phyloP scores from a whole-genome alignment of 1,284 basidiomycete genomes.

The Leccinum pseudoinsigne region DNA sequence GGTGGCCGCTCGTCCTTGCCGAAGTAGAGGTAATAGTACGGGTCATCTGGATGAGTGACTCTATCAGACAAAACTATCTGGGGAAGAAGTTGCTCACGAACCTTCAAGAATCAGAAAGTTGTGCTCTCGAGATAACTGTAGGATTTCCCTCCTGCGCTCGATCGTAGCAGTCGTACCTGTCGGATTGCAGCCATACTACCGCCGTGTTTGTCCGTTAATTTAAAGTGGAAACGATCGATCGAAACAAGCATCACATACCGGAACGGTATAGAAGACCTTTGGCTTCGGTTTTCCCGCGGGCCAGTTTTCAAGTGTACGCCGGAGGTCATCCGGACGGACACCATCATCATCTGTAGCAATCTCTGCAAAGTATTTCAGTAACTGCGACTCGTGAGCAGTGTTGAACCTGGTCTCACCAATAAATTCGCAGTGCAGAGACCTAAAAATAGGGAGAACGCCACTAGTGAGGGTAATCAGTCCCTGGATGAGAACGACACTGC shows the following conservation, averaged over 20 bases:
- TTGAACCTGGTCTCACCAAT: slow-evolving; percentile 49
- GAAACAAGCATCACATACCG: slow-evolving; percentile 43
- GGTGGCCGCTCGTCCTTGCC: slow-evolving; percentile 62
- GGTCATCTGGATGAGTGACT: slow-evolving; percentile 56
- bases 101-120: slow-evolving; percentile 88
- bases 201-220: slow-evolving; percentile 4
- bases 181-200: slow-evolving; percentile 81
- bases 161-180: slow-evolving; percentile 76
- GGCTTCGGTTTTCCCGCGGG: slow-evolving; percentile 72
- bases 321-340: slow-evolving; percentile 64
- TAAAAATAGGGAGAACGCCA: slow-evolving; percentile 65
- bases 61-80: neutral
- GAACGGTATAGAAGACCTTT: slow-evolving; percentile 83
- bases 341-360: slow-evolving; percentile 81
- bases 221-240: slow-evolving; percentile 2
- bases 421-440: slow-evolving; percentile 54
- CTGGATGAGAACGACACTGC: slow-evolving; percentile 13
- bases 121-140: slow-evolving; percentile 73
- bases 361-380: slow-evolving; percentile 46
- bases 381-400: neutral
- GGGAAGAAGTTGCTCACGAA: slow-evolving; percentile 23
- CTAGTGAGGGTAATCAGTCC: slow-evolving; percentile 36
- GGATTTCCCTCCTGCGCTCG: slow-evolving; percentile 76
- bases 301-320: slow-evolving; percentile 75
- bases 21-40: slow-evolving; percentile 77